Evolutionary conservation across 2,329 filamentous ascomycete genomes (phyloP).

Genomic region (Cordyceps cicadae): DNA sequence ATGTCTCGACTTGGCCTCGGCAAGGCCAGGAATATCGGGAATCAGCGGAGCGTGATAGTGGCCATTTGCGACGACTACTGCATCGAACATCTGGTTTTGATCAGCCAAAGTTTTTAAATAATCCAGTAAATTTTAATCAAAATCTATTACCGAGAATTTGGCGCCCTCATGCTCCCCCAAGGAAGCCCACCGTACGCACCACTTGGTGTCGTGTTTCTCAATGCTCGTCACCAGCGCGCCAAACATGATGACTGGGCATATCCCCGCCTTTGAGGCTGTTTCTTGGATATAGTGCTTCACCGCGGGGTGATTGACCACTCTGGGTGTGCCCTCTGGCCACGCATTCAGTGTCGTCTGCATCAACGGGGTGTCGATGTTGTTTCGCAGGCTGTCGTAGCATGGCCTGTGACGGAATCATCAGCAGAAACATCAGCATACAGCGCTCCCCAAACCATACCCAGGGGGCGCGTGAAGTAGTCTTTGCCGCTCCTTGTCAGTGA

Average conservation of each 20-base stretch:
- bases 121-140: not conserved
- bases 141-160: not conserved
- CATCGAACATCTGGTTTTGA: slow-evolving; percentile 43
- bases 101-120: not conserved
- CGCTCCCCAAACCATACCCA: not conserved
- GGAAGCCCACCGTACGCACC: not conserved
- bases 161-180: not conserved
- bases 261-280: not conserved
- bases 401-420: slow-evolving; percentile 32
- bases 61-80: slow-evolving; percentile 56
- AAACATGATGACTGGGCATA: not conserved
- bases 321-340: slow-evolving; percentile 53
- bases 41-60: slow-evolving; percentile 59
- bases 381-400: slow-evolving; percentile 53
- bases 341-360: slow-evolving; percentile 33
- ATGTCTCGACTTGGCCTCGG: slow-evolving; percentile 46
- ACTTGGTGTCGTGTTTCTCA: not conserved
- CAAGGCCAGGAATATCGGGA: slow-evolving; percentile 51
- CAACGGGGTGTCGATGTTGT: slow-evolving; percentile 62
- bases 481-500: not conserved
- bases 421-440: slow-evolving; percentile 14
- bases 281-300: not conserved
- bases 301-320: slow-evolving; percentile 45
- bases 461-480: not conserved
- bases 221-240: not conserved